These are phyloP conservation scores for Populus pruinosa DNA, from an alignment of 345 rosid species.

Conservation along the genomic window DNA sequence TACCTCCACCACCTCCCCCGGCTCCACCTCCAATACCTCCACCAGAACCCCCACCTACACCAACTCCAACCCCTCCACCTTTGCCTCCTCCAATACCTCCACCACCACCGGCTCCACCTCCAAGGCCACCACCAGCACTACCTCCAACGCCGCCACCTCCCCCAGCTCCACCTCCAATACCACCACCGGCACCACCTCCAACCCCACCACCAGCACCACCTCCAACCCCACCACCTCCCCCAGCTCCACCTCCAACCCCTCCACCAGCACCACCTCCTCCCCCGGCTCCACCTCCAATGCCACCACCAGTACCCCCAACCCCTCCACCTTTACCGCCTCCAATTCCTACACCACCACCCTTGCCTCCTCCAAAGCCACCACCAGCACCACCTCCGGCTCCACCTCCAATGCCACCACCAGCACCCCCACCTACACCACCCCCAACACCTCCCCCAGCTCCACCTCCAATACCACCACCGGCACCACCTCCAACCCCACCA, in stretches of 20 bases:
- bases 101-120: not conserved
- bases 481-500: no score
- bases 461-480: not conserved
- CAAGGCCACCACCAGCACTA: not conserved
- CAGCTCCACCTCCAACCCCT: not conserved
- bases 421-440: not conserved
- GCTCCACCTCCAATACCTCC: constrained; percentile 21
- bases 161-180: not conserved
- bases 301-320: not conserved
- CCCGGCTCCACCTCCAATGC: not conserved
- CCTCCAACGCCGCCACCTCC: not conserved
- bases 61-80: no score
- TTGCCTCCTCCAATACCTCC: no score
- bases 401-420: not conserved
- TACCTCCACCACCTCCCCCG: not conserved
- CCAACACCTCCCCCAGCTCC: constrained; percentile 1
- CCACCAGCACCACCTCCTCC: constrained; percentile 12
- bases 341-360: not conserved
- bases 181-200: not conserved
- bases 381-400: not conserved
- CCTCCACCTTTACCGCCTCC: not conserved
- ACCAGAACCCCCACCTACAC: constrained; percentile 4
- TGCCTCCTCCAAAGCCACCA: not conserved
- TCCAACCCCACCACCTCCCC: not conserved
- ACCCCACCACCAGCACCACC: not conserved